A percentile compares a stretch with the other conserved stretches of the same genome.
These are phyloP conservation scores for Calonectria montana DNA, from an alignment of 2,329 filamentous ascomycete species.

Conservation along the genomic window DNA sequence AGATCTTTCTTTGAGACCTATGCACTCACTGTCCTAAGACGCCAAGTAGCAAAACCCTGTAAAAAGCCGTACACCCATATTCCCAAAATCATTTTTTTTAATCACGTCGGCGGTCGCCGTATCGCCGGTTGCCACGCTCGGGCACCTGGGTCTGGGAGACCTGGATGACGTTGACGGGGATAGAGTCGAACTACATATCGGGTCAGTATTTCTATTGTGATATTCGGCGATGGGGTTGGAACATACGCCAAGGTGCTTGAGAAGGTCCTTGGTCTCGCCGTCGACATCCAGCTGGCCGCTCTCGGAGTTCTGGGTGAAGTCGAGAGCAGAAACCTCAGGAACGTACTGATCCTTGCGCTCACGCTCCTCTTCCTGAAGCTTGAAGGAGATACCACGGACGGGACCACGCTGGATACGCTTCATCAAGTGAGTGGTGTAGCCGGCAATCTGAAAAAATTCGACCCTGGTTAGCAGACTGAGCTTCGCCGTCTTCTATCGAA, in stretches of 20 bases:
- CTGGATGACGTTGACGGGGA: slow-evolving; percentile 94
- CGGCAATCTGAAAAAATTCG: slow-evolving; percentile 80
- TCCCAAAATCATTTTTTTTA: slow-evolving; percentile 50
- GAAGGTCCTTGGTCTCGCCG: slow-evolving; percentile 96
- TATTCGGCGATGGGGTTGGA: slow-evolving; percentile 7
- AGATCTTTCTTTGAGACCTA: slow-evolving; percentile 72
- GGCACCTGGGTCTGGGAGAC: slow-evolving; percentile 88
- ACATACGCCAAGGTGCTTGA: slow-evolving; percentile 99
- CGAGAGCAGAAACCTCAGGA: slow-evolving; percentile 97
- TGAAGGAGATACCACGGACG: slow-evolving; percentile 99
- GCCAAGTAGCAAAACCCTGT: slow-evolving; percentile 60
- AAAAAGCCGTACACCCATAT: slow-evolving; percentile 58
- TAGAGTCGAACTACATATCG: slow-evolving; percentile 84
- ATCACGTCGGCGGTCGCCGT: slow-evolving; percentile 70
- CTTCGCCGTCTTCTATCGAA: neutral
- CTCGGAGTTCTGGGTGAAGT: slow-evolving; percentile 96
- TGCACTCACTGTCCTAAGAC: slow-evolving; percentile 69
- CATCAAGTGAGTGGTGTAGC: slow-evolving; percentile 99
- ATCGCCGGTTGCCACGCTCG: slow-evolving; percentile 83
- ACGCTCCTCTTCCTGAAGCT: slow-evolving; percentile 99
- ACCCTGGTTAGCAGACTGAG: slow-evolving; percentile 31
- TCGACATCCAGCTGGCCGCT: slow-evolving; percentile 95
- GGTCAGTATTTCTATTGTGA: slow-evolving; percentile 43
- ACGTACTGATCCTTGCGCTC: slow-evolving; percentile 99
- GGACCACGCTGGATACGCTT: slow-evolving; percentile 99